Conservation (phyloP, 2,329 filamentous ascomycete genomes). For the Microdochium nivale region DNA sequence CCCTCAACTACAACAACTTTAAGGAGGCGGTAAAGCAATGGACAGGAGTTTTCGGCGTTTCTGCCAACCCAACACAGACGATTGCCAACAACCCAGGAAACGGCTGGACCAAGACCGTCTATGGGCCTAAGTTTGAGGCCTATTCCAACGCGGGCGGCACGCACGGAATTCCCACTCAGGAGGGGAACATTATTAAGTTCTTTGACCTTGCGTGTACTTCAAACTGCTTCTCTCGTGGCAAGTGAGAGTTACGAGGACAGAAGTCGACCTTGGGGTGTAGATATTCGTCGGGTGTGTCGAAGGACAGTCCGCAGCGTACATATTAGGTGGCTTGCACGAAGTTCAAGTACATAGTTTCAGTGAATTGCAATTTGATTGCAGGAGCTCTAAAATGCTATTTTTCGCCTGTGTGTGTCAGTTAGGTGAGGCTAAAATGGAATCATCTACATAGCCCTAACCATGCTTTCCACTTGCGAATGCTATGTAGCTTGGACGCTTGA, state of each 20-base stretch:
- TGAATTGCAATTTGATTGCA: too few relatives aligned
- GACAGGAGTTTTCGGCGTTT: conserved; percentile 27
- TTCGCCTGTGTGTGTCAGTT: too few relatives aligned
- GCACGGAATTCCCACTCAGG: conserved; percentile 7
- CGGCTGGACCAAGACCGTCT: conserved; percentile 12
- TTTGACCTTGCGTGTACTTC: not conserved
- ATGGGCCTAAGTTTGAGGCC: conserved; percentile 12
- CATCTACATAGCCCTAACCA: too few relatives aligned
- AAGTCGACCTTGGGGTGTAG: too few relatives aligned
- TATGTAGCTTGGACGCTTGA: too few relatives aligned
- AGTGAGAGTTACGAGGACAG: not conserved
- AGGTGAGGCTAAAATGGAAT: too few relatives aligned
- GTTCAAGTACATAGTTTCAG: too few relatives aligned
- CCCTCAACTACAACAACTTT: conserved; percentile 18
- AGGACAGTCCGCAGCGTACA: too few relatives aligned
- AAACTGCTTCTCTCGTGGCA: not conserved
- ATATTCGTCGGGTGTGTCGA: too few relatives aligned
- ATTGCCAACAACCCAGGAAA: conserved; percentile 6
- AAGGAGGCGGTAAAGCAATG: conserved; percentile 25
- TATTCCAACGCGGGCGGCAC: conserved; percentile 10
- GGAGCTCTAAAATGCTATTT: too few relatives aligned
- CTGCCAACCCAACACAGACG: conserved; percentile 6
- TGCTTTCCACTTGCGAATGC: too few relatives aligned
- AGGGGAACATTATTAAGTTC: not conserved
- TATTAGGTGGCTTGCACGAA: too few relatives aligned